Percentiles rank a stretch among this genome's conserved stretches.
These are phyloP conservation scores for Hypoxylon rickii DNA, from an alignment of 495 filamentous ascomycete genomes.

Conservation along the genomic window DNA sequence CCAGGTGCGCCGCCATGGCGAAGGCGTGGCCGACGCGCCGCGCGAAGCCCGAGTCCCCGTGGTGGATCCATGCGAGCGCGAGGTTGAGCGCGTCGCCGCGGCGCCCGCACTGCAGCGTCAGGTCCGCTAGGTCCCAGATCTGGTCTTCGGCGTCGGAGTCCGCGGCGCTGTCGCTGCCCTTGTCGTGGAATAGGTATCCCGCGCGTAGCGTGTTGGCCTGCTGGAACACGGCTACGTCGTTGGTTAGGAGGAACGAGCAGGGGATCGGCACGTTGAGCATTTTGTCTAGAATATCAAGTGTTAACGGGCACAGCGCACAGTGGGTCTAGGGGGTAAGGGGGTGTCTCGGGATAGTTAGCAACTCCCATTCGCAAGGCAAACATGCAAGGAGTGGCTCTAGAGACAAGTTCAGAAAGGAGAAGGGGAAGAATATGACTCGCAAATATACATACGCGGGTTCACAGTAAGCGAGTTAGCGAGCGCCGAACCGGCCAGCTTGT, in stretches of 20 bases:
- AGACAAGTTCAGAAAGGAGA: too few species aligned
- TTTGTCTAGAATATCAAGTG: too few species aligned
- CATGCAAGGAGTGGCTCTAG: too few species aligned
- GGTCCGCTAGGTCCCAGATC: slow-evolving; percentile 88
- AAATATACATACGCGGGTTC: too few species aligned
- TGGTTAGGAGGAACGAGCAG: slow-evolving; percentile 84
- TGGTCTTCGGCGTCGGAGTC: slow-evolving; percentile 51
- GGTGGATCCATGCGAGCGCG: slow-evolving; percentile 85
- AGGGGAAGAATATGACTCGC: too few species aligned
- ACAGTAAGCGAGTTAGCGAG: slow-evolving; percentile 79
- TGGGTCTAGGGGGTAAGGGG: too few species aligned
- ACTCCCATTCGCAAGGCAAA: too few species aligned
- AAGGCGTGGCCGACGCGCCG: slow-evolving; percentile 71
- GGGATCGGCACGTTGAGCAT: slow-evolving; percentile 92
- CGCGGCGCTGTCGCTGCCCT: too few species aligned
- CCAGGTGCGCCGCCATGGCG: slow-evolving; percentile 67
- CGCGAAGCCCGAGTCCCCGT: slow-evolving; percentile 66
- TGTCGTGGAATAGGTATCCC: slow-evolving; percentile 81
- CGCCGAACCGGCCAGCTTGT: slow-evolving; percentile 70
- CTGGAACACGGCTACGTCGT: slow-evolving; percentile 76
- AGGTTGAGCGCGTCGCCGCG: slow-evolving; percentile 86
- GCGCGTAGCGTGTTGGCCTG: slow-evolving; percentile 83
- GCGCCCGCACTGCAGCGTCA: slow-evolving; percentile 91
- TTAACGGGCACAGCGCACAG: too few species aligned
- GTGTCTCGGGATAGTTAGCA: too few species aligned